A percentile compares a stretch with the other conserved stretches of the same genome.
phyloP scores from a whole-genome alignment of 345 rosid genomes.

The Citrus sp. region DNA sequence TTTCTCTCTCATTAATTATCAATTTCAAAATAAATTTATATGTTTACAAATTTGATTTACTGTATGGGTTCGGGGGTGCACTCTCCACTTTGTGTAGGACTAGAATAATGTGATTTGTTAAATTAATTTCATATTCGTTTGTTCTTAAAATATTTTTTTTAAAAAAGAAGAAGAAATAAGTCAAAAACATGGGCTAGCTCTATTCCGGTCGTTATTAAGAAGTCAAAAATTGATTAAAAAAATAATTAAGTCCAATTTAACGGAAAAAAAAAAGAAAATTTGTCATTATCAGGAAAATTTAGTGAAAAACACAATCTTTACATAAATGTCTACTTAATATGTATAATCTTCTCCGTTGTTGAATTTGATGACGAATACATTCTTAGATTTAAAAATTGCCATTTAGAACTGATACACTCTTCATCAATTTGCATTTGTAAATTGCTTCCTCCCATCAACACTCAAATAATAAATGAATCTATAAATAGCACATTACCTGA shows the following conservation, averaged over 20 bases:
- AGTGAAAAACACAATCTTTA: background rate
- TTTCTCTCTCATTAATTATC: too few species aligned
- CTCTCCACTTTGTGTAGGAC: too few species aligned
- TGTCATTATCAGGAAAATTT: background rate
- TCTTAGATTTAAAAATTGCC: too few species aligned
- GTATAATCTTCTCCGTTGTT: too few species aligned
- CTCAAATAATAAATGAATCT: background rate
- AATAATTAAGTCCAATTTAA: background rate
- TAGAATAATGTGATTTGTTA: background rate
- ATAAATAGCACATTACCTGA: background rate
- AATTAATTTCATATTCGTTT: too few species aligned
- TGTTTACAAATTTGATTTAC: too few species aligned
- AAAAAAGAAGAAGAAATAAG: background rate
- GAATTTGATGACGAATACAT: too few species aligned
- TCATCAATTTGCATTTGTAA: background rate
- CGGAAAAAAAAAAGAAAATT: background rate
- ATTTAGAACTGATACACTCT: too few species aligned
- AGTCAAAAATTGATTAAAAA: background rate
- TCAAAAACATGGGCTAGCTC: background rate
- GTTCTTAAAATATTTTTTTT: too few species aligned
- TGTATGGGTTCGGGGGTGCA: too few species aligned
- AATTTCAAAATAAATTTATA: too few species aligned
- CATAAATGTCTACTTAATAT: too few species aligned
- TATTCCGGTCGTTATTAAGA: background rate
- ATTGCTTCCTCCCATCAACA: background rate